These are phyloP conservation scores for Aspergillus ochraceus DNA, from an alignment of 2,329 filamentous ascomycete species.

Conservation along the genomic window DNA sequence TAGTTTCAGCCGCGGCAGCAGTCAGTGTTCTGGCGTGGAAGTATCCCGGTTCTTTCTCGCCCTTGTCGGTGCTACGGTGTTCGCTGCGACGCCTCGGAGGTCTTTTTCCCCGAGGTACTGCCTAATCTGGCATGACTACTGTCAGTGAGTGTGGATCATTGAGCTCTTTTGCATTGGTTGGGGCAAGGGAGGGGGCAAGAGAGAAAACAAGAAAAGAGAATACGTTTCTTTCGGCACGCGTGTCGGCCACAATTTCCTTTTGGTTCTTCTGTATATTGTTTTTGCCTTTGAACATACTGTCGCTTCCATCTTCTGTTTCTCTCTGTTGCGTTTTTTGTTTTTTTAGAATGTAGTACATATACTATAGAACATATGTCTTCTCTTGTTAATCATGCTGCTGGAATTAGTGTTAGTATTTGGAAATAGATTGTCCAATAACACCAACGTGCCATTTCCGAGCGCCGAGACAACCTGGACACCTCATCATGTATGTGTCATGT, in stretches of 20 bases:
- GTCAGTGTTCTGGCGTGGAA: slow-evolving; percentile 34
- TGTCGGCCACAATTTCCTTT: not conserved
- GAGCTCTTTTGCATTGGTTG: not conserved
- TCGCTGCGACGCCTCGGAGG: slow-evolving; percentile 14
- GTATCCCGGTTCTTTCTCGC: slow-evolving; percentile 23
- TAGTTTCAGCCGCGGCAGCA: slow-evolving; percentile 31
- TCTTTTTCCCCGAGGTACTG: slow-evolving; percentile 14
- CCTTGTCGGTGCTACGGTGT: slow-evolving; percentile 16
- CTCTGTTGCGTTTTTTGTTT: no score
- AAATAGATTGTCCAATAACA: not conserved
- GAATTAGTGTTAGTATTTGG: not conserved
- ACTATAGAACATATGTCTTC: no score
- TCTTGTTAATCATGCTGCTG: not conserved
- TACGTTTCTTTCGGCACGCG: no score
- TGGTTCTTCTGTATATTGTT: not conserved
- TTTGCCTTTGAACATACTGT: no score
- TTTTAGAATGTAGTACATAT: no score
- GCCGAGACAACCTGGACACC: not conserved
- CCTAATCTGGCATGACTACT: not conserved
- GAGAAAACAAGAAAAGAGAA: not conserved
- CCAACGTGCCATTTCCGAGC: not conserved
- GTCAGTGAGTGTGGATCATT: not conserved
- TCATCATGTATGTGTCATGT: not conserved
- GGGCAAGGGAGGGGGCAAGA: not conserved
- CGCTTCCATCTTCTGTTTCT: no score